Conservation (phyloP, 192 early-diverging fungal species). For the Linnemannia schmuckeri region DNA sequence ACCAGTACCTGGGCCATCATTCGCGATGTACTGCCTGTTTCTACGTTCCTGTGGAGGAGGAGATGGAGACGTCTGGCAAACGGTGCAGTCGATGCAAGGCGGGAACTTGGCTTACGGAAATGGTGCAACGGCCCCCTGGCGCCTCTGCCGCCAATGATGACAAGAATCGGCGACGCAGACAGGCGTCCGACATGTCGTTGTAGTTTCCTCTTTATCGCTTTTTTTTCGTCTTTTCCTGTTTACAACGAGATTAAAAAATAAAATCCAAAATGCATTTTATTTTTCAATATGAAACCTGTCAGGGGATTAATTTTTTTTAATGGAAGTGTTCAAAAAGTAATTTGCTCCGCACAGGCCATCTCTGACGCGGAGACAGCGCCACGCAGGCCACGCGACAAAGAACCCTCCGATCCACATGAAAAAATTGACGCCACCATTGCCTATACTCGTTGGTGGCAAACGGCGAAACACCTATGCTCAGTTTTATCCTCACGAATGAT, state of each 20-base stretch:
- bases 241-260: not conserved
- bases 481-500: too few species aligned
- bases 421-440: not conserved
- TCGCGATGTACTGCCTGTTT: slow-evolving; percentile 47
- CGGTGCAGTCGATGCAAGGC: slow-evolving; percentile 45
- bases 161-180: slow-evolving; percentile 19
- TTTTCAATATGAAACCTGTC: not conserved
- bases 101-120: slow-evolving; percentile 43
- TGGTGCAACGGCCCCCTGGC: not conserved
- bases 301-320: not conserved
- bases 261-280: too few species aligned
- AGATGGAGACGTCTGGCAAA: slow-evolving; percentile 24
- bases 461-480: too few species aligned
- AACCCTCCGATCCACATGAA: not conserved
- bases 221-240: not conserved
- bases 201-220: not conserved
- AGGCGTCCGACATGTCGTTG: slow-evolving; percentile 12
- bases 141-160: not conserved
- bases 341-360: slow-evolving; percentile 8
- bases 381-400: not conserved
- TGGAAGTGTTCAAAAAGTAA: not conserved
- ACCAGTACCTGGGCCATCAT: slow-evolving; percentile 40
- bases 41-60: slow-evolving; percentile 40
- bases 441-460: not conserved
- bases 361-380: not conserved